Evolutionary conservation across 768 basidiomycete species (phyloP), one percentile per base, ranked within the genome.

Genomic region (Cystofilobasidium macerans): DNA sequence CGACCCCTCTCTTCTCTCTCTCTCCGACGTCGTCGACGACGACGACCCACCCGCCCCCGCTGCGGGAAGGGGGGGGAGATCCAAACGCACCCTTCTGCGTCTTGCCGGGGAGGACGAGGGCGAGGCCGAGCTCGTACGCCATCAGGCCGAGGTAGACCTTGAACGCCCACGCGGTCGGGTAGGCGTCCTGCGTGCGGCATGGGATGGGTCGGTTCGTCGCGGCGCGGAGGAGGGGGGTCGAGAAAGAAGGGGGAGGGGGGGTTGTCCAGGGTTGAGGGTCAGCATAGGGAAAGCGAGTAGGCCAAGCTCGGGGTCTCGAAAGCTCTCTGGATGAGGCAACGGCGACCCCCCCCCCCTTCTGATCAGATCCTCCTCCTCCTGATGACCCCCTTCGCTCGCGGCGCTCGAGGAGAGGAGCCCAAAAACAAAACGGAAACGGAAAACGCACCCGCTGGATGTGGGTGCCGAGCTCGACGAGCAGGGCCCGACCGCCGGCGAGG

Each of bases 61-160:
- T n/a, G 54, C 33, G 56, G 24, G 35, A 57, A 11, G 28, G 32
- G 28, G 7, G 28, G 7, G 20, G 54, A 9, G 28, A 24, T 32
- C 42, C n/a, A 9, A 32, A 64, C 65, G 7, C 30, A 71, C 71
- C 92, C 75, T 94, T 87, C 77, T 98, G 95, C 76, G 82, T 78
- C 76, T 87, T 90, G 28, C 95, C 95, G 24, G 95, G 94, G 74
- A 98, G 82, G 69, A 93, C 77, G 79, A 84, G 86, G 8, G 90
- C 95, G 62, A 98, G 84, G 75, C 88, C 81, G 67, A 99, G 85
- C 74, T 99, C 89, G 79, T 86, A 89, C 70, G 83, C 79, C 67
- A 95, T 85, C 70, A 94, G 85, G 68, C 89, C 87, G 26, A 84
- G 82, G 80, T 95, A 99, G 58, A 94, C 86, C 72, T 85, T 86